Evolutionary conservation across 1,284 basidiomycete species (phyloP).

Genomic region (Lentinula novae-zelandiae): DNA sequence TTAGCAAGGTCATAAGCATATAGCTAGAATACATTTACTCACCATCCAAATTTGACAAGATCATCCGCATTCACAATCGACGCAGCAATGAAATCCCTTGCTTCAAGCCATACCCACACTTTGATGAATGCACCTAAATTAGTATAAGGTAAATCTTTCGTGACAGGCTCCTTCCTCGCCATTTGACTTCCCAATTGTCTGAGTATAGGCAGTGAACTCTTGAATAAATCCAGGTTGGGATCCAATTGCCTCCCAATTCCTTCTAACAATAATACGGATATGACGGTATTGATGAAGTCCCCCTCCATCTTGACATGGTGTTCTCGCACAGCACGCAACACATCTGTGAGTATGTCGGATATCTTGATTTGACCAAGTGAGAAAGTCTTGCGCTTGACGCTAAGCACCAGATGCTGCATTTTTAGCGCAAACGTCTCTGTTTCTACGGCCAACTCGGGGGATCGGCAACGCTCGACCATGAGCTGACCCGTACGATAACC

Average conservation of each 20-base stretch:
- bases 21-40: not conserved
- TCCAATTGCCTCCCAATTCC: constrained; percentile 95
- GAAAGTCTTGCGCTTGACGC: constrained; percentile 96
- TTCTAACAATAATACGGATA: constrained; percentile 90
- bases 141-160: constrained; percentile 54
- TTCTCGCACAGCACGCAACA: constrained; percentile 81
- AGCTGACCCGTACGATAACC: constrained; percentile 92
- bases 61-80: constrained; percentile 78
- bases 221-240: constrained; percentile 90
- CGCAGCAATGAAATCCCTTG: constrained; percentile 77
- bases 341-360: constrained; percentile 87
- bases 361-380: constrained; percentile 95
- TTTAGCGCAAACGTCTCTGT: constrained; percentile 94
- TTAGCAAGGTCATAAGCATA: not conserved
- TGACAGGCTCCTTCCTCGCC: constrained; percentile 73
- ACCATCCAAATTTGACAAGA: constrained; percentile 75
- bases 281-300: constrained; percentile 98
- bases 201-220: constrained; percentile 87
- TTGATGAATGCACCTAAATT: constrained; percentile 84
- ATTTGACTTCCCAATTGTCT: constrained; percentile 87
- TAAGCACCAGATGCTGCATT: constrained; percentile 94
- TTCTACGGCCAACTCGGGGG: constrained; percentile 88
- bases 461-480: constrained; percentile 95
- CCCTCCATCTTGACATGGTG: constrained; percentile 99
- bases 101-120: constrained; percentile 92